Conservation (phyloP, 78 protist genomes). For the Creolimax fragrantissima region DNA sequence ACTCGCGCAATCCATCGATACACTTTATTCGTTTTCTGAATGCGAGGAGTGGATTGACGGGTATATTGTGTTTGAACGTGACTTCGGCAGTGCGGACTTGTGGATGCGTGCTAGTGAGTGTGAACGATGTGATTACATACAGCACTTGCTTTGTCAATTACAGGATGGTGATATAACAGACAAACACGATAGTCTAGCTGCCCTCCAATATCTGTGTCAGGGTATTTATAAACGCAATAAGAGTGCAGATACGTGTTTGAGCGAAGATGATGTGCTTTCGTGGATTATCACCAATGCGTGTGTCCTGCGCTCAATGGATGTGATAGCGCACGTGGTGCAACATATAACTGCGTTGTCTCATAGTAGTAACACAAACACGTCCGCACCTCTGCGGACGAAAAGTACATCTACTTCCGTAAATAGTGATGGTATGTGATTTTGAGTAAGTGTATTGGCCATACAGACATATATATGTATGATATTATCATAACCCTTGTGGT, state of each 20-base stretch:
- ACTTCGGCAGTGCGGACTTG: neutral
- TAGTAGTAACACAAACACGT: too few species aligned
- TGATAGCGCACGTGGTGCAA: neutral
- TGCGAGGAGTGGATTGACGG: neutral
- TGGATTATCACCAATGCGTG: neutral
- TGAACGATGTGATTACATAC: neutral
- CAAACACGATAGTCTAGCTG: neutral
- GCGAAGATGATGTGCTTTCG: neutral
- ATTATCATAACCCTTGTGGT: too few species aligned
- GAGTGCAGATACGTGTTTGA: neutral
- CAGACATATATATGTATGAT: too few species aligned
- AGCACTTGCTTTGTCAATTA: neutral
- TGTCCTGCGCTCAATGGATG: neutral
- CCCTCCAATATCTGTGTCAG: neutral
- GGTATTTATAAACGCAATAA: neutral
- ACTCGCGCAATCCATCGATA: neutral
- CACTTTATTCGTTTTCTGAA: neutral
- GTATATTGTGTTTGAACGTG: neutral
- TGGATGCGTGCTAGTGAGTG: neutral
- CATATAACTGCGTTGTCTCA: too few species aligned
- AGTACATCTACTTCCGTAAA: neutral
- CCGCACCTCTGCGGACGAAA: neutral
- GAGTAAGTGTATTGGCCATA: too few species aligned
- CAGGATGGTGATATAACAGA: neutral
- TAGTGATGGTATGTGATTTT: too few species aligned